Evolutionary conservation across 768 basidiomycete species (phyloP), one percentile per base, ranked within the genome.

Genomic region (Pisolithus sp.): DNA sequence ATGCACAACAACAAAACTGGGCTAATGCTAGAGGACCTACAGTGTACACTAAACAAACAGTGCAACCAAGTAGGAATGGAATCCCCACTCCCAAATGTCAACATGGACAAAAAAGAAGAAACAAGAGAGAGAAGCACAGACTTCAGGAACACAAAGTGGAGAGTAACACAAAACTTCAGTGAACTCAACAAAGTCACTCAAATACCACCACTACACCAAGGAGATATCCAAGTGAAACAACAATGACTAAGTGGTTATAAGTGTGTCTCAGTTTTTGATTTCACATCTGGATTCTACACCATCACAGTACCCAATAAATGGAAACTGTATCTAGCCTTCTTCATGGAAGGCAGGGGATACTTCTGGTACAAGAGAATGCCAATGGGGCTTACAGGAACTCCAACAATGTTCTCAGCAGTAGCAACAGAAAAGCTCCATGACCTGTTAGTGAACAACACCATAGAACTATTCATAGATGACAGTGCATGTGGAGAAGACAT

Each of bases 201-300:
- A 17, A 48, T 60, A 7, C 54, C 62, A 5, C 48, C 57, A 2
- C 58, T 65, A 50, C 59, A 56, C 1, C 58, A 57, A 50, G 62
- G 63, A 3, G 59, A 68, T 52, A 53, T 68, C 0, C 41, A 46
- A 3, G 50, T 44, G 38, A 67, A 63, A 39, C 61, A 39, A 48
- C 49, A 56, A 34, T 36, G 46, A 5, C 36, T 63, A 4, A 54
- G 56, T 1, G 62, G 66, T 5, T 40, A 62, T 1, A 42, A 48
- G 12, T 62, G 60, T 0, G 5, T 39, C 9, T 58, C 48, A 8
- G 49, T 60, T 0, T 49, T 68, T 5, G 59, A 70, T 52, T 60
- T 67, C 7, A 37, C 58, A 1, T 53, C 55, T 1, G 62, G 62
- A 0, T 70, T 62, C 44, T 65, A 68, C 23, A 59, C 57, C 0